Evolutionary conservation across 2,329 filamentous ascomycete genomes (phyloP).

Genomic region (Ambrosiella beaveri): DNA sequence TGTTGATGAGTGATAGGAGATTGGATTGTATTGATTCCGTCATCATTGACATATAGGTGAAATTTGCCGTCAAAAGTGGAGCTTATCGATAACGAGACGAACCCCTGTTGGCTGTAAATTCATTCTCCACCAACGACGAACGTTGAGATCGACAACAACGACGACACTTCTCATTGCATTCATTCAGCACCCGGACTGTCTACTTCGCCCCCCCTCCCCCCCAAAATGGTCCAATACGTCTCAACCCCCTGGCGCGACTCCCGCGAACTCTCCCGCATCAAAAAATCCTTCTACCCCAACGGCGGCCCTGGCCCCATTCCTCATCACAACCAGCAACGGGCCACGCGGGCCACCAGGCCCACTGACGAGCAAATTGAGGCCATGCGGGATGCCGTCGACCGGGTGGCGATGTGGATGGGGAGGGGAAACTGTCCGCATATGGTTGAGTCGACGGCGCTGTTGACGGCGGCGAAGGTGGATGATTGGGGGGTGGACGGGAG

Average conservation of each 20-base stretch:
- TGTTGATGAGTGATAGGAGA: too few relatives aligned
- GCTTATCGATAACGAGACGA: too few relatives aligned
- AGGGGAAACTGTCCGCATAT: constrained; percentile 61
- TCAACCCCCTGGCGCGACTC: constrained; percentile 57
- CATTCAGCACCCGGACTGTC: too few relatives aligned
- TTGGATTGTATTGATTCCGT: too few relatives aligned
- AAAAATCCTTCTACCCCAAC: constrained; percentile 41
- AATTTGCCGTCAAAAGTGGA: too few relatives aligned
- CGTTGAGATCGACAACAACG: background rate
- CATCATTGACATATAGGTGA: too few relatives aligned
- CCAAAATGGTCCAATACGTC: constrained; percentile 48
- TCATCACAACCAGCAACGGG: too few relatives aligned
- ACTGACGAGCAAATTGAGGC: background rate
- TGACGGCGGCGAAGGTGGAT: constrained; percentile 51
- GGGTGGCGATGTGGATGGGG: constrained; percentile 52
- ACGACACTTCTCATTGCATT: too few relatives aligned
- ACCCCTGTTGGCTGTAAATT: too few relatives aligned
- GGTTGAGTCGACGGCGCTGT: constrained; percentile 59
- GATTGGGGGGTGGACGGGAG: constrained; percentile 34
- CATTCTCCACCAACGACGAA: too few relatives aligned
- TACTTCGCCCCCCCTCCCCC: too few relatives aligned
- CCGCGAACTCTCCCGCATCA: constrained; percentile 47
- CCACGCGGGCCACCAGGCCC: background rate
- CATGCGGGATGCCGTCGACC: constrained; percentile 31
- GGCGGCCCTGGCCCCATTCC: too few relatives aligned